Base-by-base conservation (phyloP, 495 filamentous ascomycete species). In the Daldinia childiae region DNA sequence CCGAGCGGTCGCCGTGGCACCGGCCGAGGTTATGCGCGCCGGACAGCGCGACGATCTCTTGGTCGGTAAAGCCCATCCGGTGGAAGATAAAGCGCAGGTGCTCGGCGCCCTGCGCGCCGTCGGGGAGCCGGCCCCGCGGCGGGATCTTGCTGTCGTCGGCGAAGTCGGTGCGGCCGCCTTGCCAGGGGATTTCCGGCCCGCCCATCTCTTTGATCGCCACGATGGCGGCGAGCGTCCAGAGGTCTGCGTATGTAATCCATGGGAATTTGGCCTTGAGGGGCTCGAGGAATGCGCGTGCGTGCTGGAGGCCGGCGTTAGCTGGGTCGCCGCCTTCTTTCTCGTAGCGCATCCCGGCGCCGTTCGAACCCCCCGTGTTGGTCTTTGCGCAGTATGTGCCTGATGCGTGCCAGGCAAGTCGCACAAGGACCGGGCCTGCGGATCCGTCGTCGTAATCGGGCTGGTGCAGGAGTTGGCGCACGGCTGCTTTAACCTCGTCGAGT, bases 261-360 rank as follows among this genome's bases (percentile, higher is more conserved):
- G 84, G 82, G 74, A 89, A 84, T 34, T 76, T 79, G 34, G 78
- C 71, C 68, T 90, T 90, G 27, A 89, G 76, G 3, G 87, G 85
- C 65, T 89, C 87, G 38, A 90, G 83, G 78, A 90, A 89, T 6
- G 85, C 85, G 12, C 87, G 87, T 24, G 87, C 87, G 75, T 89
- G 84, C 67, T 89, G 86, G 12, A 90, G 83, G 38, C 87, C 88
- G 3, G 87, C 87, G 77, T 90, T 90, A 39, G 87, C 84, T 1
- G 88, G 87, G 71, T 90, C 87, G 63, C 87, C 87, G 58, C 87
- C 87, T 75, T 89, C 87, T 1, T 81, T 79, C 79, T 90, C 87
- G 72, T 89, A 90, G 9, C 87, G 84, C 87, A 89, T 90, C 38
- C 87, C 87, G 1, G 88, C 87, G 66, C 88, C 87, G 70, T 90